Conservation (phyloP, 495 filamentous ascomycete species). For the Daldinia concentrica region DNA sequence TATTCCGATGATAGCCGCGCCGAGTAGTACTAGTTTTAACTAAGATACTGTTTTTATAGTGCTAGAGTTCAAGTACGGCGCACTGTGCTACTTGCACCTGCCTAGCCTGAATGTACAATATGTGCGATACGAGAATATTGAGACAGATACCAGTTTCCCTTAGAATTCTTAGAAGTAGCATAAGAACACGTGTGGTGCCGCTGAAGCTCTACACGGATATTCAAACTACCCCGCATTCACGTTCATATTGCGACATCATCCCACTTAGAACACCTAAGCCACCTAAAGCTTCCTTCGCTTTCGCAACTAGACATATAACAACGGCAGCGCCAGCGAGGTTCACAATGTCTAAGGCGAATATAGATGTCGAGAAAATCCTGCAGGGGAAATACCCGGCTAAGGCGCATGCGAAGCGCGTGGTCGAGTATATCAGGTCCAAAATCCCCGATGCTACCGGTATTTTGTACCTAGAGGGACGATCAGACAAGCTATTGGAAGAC, state of each 20-base stretch:
- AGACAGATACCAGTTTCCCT: neutral
- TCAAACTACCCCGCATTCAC: slow-evolving; percentile 37
- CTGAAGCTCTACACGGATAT: slow-evolving; percentile 15
- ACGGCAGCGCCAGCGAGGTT: slow-evolving; percentile 8
- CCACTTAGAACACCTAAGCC: slow-evolving; percentile 4
- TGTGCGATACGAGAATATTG: slow-evolving; percentile 1
- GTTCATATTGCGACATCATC: slow-evolving; percentile 23
- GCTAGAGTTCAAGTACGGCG: neutral
- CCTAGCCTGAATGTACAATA: neutral
- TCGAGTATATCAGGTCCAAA: slow-evolving; percentile 71
- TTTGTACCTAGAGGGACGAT: slow-evolving; percentile 88
- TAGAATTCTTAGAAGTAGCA: neutral
- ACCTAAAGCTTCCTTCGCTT: neutral
- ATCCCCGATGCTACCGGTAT: slow-evolving; percentile 67
- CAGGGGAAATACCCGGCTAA: slow-evolving; percentile 95
- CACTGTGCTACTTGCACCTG: neutral
- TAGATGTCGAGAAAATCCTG: slow-evolving; percentile 52
- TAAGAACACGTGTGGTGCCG: slow-evolving; percentile 16
- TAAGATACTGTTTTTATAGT: neutral
- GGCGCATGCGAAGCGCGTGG: slow-evolving; percentile 83
- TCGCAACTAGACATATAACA: slow-evolving; percentile 21
- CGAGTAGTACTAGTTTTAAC: neutral
- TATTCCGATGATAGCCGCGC: neutral
- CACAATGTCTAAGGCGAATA: slow-evolving; percentile 44
- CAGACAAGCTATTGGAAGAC: slow-evolving; percentile 80